Percentiles rank a stretch among this genome's conserved stretches.
phyloP scores from a whole-genome alignment of 202 grass and related monocot genomes.

The Alloteropsis angusta region DNA sequence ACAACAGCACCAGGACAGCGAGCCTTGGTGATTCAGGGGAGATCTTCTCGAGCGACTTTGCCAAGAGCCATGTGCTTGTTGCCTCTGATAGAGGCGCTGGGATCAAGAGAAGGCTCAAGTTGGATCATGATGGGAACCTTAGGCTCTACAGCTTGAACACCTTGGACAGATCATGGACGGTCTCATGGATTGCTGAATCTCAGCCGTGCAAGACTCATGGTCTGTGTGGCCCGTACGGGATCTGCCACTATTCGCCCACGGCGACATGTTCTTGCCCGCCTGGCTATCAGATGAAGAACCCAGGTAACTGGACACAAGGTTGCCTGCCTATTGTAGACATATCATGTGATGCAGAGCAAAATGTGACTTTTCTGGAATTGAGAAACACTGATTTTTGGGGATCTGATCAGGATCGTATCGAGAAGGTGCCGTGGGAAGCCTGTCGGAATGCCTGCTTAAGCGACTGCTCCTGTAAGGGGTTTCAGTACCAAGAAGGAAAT shows the following conservation, averaged over 20 bases:
- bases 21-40: conserved; percentile 35
- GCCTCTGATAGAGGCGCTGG: conserved; percentile 38
- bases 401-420: conserved; percentile 31
- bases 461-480: conserved; percentile 34
- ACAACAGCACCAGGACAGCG: conserved; percentile 36
- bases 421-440: neutral
- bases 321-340: conserved; percentile 22
- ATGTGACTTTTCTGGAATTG: conserved; percentile 29
- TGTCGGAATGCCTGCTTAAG: conserved; percentile 22
- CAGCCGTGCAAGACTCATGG: conserved; percentile 38
- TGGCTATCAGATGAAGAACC: conserved; percentile 41
- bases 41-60: conserved; percentile 34
- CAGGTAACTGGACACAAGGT: conserved; percentile 47
- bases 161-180: conserved; percentile 17
- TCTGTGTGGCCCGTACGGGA: conserved; percentile 49
- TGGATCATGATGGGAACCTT: conserved; percentile 58
- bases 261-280: conserved; percentile 52
- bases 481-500: conserved; percentile 34
- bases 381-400: conserved; percentile 59
- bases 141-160: conserved; percentile 56
- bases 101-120: conserved; percentile 48
- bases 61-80: neutral
- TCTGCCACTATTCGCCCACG: conserved; percentile 44
- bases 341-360: neutral
- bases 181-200: conserved; percentile 39